Conservation (phyloP, 2,329 filamentous ascomycete species). For the Pseudogymnoascus sp. region DNA sequence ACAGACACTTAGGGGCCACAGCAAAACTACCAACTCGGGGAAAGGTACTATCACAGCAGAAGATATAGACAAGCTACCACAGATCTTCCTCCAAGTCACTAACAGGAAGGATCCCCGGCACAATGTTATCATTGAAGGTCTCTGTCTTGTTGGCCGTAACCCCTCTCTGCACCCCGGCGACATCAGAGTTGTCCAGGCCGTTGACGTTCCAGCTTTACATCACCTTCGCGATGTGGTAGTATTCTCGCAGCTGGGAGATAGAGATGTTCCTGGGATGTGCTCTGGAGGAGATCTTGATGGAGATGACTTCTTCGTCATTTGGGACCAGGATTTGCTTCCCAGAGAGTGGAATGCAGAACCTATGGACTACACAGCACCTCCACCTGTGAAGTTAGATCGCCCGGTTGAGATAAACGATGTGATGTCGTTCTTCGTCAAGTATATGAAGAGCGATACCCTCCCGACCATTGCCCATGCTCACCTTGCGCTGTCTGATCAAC, state of each 20-base stretch:
- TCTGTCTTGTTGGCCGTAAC: constrained; percentile 82
- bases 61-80: constrained; percentile 52
- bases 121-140: constrained; percentile 56
- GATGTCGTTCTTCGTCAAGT: constrained; percentile 76
- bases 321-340: constrained; percentile 71
- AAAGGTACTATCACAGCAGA: constrained; percentile 24
- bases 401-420: constrained; percentile 67
- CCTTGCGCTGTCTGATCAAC: constrained; percentile 63
- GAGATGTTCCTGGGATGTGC: constrained; percentile 85
- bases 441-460: constrained; percentile 85
- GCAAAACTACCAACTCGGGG: constrained; percentile 35
- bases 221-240: constrained; percentile 83
- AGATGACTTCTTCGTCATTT: constrained; percentile 91
- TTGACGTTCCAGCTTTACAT: constrained; percentile 62
- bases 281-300: constrained; percentile 94
- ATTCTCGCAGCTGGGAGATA: constrained; percentile 72
- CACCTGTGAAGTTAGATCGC: constrained; percentile 45
- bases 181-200: constrained; percentile 75
- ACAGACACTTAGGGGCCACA: constrained; percentile 62
- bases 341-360: constrained; percentile 60
- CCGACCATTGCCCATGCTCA: constrained; percentile 75
- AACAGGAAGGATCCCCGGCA: constrained; percentile 42
- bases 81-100: constrained; percentile 83
- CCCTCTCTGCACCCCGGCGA: constrained; percentile 92
- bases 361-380: constrained; percentile 64